Percentiles rank a stretch among this genome's conserved stretches.
phyloP scores from a whole-genome alignment of 495 filamentous ascomycete species.

The Extremus antarcticus region DNA sequence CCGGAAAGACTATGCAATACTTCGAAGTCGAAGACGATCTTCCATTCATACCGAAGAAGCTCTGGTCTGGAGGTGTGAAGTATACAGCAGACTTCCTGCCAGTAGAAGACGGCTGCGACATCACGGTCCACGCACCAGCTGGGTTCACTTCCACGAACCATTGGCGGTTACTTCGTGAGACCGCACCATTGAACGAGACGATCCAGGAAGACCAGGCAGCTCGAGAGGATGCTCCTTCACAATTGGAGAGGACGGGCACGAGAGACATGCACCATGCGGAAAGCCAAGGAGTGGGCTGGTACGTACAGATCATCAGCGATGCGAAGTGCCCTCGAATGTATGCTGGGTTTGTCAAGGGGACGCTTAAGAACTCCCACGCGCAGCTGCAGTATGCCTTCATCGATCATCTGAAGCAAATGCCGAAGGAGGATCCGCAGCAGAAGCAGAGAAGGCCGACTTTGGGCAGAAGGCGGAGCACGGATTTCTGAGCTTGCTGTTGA shows the following conservation, averaged over 20 bases:
- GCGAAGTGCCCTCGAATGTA: conserved; percentile 12
- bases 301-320: conserved; percentile 20
- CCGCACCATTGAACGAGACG: background rate
- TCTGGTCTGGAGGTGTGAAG: conserved; percentile 15
- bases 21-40: conserved; percentile 22
- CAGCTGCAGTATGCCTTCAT: conserved; percentile 18
- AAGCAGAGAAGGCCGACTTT: background rate
- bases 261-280: conserved; percentile 12
- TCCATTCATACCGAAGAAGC: conserved; percentile 18
- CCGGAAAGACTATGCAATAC: background rate
- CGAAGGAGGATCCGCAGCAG: background rate
- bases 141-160: conserved; percentile 21
- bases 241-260: background rate
- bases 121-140: conserved; percentile 19
- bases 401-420: background rate
- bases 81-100: conserved; percentile 15
- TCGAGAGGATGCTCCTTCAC: background rate
- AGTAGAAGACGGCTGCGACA: conserved; percentile 17
- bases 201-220: conserved; percentile 16
- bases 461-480: background rate
- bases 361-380: conserved; percentile 16
- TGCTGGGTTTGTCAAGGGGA: conserved; percentile 16
- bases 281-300: conserved; percentile 11
- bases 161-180: conserved; percentile 16
- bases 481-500: background rate